These are phyloP conservation scores for Henckelia pumila DNA, from an alignment of 257 asterid genomes.

Conservation along the genomic window DNA sequence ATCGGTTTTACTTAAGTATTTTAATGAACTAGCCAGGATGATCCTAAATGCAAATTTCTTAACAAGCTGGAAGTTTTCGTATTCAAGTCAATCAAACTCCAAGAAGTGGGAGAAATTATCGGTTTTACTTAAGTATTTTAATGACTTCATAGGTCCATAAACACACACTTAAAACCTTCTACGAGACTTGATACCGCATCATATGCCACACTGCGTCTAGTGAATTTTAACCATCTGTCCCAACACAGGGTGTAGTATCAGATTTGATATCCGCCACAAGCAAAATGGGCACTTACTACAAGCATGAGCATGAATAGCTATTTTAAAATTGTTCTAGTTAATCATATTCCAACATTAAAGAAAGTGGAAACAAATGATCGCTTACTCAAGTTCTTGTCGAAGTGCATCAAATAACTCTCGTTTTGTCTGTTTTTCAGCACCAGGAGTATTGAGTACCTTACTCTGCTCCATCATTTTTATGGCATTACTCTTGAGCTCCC, in stretches of 20 bases:
- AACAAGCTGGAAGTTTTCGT: slow-evolving; percentile 8
- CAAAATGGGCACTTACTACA: background rate
- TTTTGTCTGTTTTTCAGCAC: slow-evolving; percentile 94
- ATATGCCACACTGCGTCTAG: too few relatives aligned
- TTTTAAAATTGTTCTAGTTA: slow-evolving; percentile 5
- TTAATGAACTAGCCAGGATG: too few relatives aligned
- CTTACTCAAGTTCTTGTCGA: slow-evolving; percentile 90
- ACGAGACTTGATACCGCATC: background rate
- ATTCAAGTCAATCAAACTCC: slow-evolving; percentile 20
- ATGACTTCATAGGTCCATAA: slow-evolving; percentile 12
- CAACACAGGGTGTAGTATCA: background rate
- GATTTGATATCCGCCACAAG: background rate
- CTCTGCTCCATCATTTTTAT: slow-evolving; percentile 98
- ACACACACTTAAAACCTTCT: background rate
- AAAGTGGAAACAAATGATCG: slow-evolving; percentile 9
- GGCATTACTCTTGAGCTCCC: slow-evolving; percentile 78
- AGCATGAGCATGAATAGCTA: background rate
- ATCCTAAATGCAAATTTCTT: slow-evolving; percentile 2
- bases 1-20: background rate
- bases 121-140: background rate
- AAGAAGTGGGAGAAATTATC: background rate
- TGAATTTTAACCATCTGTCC: background rate
- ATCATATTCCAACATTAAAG: background rate
- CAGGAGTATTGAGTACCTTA: slow-evolving; percentile 87
- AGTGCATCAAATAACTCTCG: slow-evolving; percentile 92